Evolutionary conservation across 2,329 filamentous ascomycete species (phyloP).

Genomic region (Mycosphaerella sp.): DNA sequence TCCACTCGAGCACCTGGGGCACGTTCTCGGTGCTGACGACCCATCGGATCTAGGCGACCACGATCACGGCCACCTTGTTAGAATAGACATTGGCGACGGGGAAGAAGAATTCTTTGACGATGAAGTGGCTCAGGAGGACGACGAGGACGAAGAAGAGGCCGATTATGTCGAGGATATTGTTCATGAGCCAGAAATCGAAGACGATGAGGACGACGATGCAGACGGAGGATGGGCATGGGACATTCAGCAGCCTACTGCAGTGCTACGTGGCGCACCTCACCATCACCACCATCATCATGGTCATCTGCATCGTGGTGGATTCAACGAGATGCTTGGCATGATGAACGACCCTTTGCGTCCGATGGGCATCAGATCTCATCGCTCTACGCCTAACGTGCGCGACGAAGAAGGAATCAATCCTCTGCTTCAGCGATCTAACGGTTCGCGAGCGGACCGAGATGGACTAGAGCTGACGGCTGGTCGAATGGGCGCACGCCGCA

Average conservation of each 20-base stretch:
- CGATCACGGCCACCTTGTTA: slow-evolving; percentile 28
- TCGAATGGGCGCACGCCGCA: slow-evolving; percentile 17
- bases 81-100: slow-evolving; percentile 41
- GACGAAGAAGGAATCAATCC: slow-evolving; percentile 83
- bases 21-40: slow-evolving; percentile 35
- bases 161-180: slow-evolving; percentile 63
- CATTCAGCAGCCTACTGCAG: slow-evolving; percentile 19
- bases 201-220: slow-evolving; percentile 30
- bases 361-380: slow-evolving; percentile 15
- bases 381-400: slow-evolving; percentile 37
- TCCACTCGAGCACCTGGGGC: slow-evolving; percentile 37
- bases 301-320: slow-evolving; percentile 22
- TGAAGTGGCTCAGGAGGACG: slow-evolving; percentile 54
- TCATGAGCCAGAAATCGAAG: slow-evolving; percentile 46
- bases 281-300: slow-evolving; percentile 27
- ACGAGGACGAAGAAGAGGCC: slow-evolving; percentile 54
- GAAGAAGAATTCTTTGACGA: slow-evolving; percentile 51
- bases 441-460: slow-evolving; percentile 6
- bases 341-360: slow-evolving; percentile 23
- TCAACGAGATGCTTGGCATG: slow-evolving; percentile 29
- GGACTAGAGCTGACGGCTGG: slow-evolving; percentile 2
- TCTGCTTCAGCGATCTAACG: slow-evolving; percentile 55
- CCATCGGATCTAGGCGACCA: slow-evolving; percentile 35
- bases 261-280: slow-evolving; percentile 15
- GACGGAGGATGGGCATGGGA: slow-evolving; percentile 27